A percentile compares a stretch with the other conserved stretches of the same genome.
Conservation (phyloP, 257 asterid species). For the Ilex aquifolium region DNA sequence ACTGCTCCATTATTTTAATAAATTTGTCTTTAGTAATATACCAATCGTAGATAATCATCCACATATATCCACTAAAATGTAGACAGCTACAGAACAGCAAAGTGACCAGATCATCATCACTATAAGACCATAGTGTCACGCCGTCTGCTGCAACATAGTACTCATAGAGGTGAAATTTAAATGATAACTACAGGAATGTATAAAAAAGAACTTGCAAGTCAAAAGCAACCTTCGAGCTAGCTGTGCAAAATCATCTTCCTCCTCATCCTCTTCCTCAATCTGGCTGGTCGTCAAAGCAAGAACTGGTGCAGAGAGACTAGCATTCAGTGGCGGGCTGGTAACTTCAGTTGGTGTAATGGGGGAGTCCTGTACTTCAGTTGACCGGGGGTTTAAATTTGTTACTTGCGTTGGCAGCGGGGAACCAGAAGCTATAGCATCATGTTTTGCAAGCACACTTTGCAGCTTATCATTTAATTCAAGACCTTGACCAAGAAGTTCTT, state of each 20-base stretch:
- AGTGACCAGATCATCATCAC: too few species aligned
- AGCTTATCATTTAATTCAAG: constrained; percentile 78
- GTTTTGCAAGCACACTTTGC: constrained; percentile 64
- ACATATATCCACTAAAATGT: too few species aligned
- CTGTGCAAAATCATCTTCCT: constrained; percentile 93
- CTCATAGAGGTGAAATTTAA: too few species aligned
- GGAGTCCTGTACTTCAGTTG: constrained; percentile 28
- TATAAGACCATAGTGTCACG: too few species aligned
- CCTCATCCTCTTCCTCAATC: constrained; percentile 67
- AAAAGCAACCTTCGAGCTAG: constrained; percentile 76
- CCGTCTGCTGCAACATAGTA: too few species aligned
- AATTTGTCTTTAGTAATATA: too few species aligned
- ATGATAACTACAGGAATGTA: background rate
- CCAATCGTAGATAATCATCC: too few species aligned
- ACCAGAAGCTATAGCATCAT: constrained; percentile 85
- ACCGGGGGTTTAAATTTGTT: constrained; percentile 12
- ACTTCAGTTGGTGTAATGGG: constrained; percentile 25
- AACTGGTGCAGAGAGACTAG: constrained; percentile 34
- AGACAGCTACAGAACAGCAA: too few species aligned
- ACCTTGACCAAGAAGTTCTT: constrained; percentile 80
- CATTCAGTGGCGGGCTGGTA: constrained; percentile 13
- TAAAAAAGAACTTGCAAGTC: background rate
- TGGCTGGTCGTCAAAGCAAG: constrained; percentile 22
- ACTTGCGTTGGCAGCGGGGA: constrained; percentile 41
- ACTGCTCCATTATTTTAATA: too few species aligned